Evolutionary conservation across 192 early-diverging fungal species (phyloP).

Genomic region (Coemansia sp.): DNA sequence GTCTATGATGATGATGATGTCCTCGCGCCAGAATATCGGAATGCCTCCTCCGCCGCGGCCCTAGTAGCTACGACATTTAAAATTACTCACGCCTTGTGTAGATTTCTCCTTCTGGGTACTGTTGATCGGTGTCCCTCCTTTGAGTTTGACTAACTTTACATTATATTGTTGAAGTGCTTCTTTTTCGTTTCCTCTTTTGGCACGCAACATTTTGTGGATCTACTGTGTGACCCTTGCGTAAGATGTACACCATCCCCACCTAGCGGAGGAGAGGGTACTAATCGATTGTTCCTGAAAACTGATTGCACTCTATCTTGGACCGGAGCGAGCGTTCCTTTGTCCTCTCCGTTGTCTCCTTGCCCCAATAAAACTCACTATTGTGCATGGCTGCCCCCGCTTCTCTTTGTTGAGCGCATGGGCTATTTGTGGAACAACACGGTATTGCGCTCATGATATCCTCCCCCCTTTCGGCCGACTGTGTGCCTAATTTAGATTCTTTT

Average conservation of each 20-base stretch:
- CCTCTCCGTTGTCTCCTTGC: background rate
- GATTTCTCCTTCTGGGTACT: background rate
- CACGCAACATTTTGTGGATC: background rate
- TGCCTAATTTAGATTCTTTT: conserved; percentile 8
- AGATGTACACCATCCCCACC: background rate
- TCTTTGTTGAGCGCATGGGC: background rate
- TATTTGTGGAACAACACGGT: conserved; percentile 1
- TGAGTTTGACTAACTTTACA: no score
- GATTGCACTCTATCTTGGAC: background rate
- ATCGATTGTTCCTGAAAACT: background rate
- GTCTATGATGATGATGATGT: conserved; percentile 1
- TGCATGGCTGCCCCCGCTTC: background rate
- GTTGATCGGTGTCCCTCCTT: background rate
- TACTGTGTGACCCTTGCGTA: background rate
- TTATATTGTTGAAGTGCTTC: background rate
- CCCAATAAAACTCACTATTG: conserved; percentile 4
- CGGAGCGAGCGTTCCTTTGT: background rate
- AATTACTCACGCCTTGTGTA: background rate
- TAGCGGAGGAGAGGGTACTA: background rate
- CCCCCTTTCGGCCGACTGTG: background rate
- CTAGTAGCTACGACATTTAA: background rate
- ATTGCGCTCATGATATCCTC: background rate
- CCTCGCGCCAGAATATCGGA: conserved; percentile 11
- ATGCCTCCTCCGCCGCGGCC: conserved; percentile 15
- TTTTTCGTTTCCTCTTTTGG: background rate